A percentile compares a stretch with the other conserved stretches of the same genome.
Evolutionary conservation across 202 grass and related monocot species (phyloP).

Genomic region (Brachypodium distachyon): DNA sequence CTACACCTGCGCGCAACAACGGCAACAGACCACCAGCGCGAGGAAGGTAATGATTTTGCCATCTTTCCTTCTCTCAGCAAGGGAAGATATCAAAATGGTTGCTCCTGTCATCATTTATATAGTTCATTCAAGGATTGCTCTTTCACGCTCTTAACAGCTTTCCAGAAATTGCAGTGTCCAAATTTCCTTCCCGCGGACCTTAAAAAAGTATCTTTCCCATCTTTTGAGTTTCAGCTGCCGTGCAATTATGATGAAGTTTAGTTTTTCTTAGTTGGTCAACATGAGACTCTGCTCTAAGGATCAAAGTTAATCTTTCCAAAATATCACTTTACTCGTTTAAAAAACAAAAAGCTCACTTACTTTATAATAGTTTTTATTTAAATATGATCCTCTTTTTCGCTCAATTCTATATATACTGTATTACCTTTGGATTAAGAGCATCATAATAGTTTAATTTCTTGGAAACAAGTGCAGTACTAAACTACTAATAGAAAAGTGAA

Average conservation of each 20-base stretch:
- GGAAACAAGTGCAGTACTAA: neutral
- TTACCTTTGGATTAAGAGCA: neutral
- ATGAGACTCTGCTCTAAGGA: neutral
- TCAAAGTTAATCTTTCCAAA: neutral
- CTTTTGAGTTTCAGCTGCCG: neutral
- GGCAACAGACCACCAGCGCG: constrained; percentile 25
- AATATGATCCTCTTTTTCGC: constrained; percentile 12
- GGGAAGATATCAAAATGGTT: neutral
- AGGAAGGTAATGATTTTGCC: constrained; percentile 35
- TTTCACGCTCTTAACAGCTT: neutral
- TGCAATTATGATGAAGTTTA: neutral
- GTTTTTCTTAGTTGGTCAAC: neutral
- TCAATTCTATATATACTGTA: neutral
- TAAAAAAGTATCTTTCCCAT: neutral
- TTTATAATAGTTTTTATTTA: neutral
- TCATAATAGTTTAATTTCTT: neutral
- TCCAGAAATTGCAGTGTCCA: neutral
- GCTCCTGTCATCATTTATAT: neutral
- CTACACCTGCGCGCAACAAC: constrained; percentile 15
- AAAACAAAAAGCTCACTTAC: no score
- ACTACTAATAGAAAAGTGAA: neutral
- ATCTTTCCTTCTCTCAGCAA: neutral
- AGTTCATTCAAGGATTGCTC: neutral
- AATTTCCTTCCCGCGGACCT: neutral
- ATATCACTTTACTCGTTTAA: neutral